Percentiles rank a stretch among this genome's conserved stretches.
Conservation (phyloP, 2,329 filamentous ascomycete genomes). For the Trichoderma sp. region DNA sequence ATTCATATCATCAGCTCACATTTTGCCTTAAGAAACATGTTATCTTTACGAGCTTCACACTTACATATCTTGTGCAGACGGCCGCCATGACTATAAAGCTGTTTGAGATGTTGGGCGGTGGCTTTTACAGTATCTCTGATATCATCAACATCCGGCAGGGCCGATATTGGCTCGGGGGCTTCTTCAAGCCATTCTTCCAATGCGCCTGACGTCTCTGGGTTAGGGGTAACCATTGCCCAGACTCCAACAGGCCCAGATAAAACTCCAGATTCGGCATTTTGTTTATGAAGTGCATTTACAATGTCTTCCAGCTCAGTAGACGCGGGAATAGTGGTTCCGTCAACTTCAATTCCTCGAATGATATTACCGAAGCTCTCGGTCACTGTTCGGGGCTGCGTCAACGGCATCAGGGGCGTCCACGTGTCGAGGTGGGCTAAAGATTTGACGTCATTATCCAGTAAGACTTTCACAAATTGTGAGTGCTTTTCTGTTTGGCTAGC, state of each 20-base stretch:
- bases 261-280: conserved; percentile 27
- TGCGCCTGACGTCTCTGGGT: conserved; percentile 16
- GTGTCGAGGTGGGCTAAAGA: conserved; percentile 29
- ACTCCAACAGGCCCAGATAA: conserved; percentile 55
- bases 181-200: conserved; percentile 11
- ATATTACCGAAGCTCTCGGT: conserved; percentile 75
- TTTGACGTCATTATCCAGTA: conserved; percentile 24
- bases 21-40: neutral
- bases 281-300: conserved; percentile 58
- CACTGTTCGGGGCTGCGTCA: conserved; percentile 63
- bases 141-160: conserved; percentile 5
- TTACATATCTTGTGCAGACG: conserved; percentile 44
- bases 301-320: conserved; percentile 68
- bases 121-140: conserved; percentile 25
- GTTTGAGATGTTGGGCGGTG: conserved; percentile 32
- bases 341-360: conserved; percentile 59
- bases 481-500: conserved; percentile 35
- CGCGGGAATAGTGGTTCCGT: conserved; percentile 54
- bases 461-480: conserved; percentile 39
- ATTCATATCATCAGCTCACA: neutral
- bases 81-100: conserved; percentile 43
- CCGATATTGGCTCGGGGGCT: conserved; percentile 21
- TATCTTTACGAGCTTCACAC: conserved; percentile 10
- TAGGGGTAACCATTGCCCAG: conserved; percentile 69
- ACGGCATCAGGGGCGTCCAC: conserved; percentile 54